Base-by-base conservation (phyloP, 2,329 filamentous ascomycete species). In the Xylariomycetidae sp. region DNA sequence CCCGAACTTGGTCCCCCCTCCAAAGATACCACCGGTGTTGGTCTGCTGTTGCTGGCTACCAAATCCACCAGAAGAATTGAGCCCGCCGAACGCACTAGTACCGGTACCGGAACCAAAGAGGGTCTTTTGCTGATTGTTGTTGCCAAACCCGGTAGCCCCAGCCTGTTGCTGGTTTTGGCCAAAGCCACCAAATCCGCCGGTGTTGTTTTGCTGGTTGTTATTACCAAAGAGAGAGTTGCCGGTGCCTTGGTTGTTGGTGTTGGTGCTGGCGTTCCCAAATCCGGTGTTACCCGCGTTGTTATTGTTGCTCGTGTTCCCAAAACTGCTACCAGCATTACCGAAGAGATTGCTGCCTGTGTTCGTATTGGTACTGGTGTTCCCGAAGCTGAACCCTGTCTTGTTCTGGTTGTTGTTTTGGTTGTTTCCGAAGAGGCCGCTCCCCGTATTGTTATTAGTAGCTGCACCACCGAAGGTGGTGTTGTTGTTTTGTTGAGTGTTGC, bases 1-100 rank as follows among this genome's bases (percentile, higher is more conserved):
- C 20, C 57, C 59, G 19, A 56, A 50, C 11, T 49, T 51, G 9
- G 54, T 49, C 26, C 57, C 59, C 32, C 63, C 43, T 50, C 67
- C 69, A 31, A 75, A 74, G 6, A 72, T 49, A 11, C 65, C 61
- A 13, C 62, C 59, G 30, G 63, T 50, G 32, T 54, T 39, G 33
- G 30, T 43, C 19, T 44, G 36, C 20, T 25, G 32, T 44, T 42
- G n/a, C 44, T 52, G 25, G n/a, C n/a, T n/a, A 26, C 56, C 57
- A 30, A 60, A 61, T 8, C 20, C 20, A 23, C 20, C 20, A n/a
- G 20, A 8, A 23, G 20, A 8, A n/a, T 23, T 23, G 20, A 8
- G 8, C n/a, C 20, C 20, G 30, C 54, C 53, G 31, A 52, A 50
- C 23, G 57, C 56, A 31, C 54, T 54, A 11, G 48, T 40, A 25